Percentiles rank a stretch among this genome's conserved stretches.
These are phyloP conservation scores for Phytophthora crassamura DNA, from an alignment of 352 stramenopile species.

Conservation along the genomic window DNA sequence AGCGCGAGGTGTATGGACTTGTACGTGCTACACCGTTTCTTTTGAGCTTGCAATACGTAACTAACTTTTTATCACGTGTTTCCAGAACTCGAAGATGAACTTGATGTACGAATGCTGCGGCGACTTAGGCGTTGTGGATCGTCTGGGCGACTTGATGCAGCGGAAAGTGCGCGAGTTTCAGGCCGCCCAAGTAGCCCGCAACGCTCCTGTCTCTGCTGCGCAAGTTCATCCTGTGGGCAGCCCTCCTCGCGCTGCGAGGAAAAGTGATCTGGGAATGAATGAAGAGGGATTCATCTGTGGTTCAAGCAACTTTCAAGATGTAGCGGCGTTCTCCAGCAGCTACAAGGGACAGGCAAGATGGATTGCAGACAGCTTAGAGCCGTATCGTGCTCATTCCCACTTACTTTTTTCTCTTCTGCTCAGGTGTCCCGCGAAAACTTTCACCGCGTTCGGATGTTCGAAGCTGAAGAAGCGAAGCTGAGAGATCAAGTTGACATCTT, in stretches of 20 bases:
- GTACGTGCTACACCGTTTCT: conserved; percentile 45
- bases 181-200: conserved; percentile 43
- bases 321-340: conserved; percentile 65
- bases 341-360: conserved; percentile 57
- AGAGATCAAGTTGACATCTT: conserved; percentile 70
- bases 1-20: conserved; percentile 60
- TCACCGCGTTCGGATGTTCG: conserved; percentile 61
- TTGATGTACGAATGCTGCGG: conserved; percentile 69
- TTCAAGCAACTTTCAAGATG: conserved; percentile 60
- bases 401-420: neutral
- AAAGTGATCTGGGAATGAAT: conserved; percentile 24
- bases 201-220: conserved; percentile 18
- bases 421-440: conserved; percentile 51
- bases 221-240: conserved; percentile 25
- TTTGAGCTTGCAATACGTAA: no score
- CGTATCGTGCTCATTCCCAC: neutral
- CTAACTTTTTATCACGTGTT: neutral
- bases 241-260: conserved; percentile 32
- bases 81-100: conserved; percentile 63
- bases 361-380: neutral
- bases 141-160: conserved; percentile 69
- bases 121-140: conserved; percentile 59
- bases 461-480: conserved; percentile 60
- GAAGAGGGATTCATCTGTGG: conserved; percentile 70
- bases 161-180: conserved; percentile 64